phyloP scores from a whole-genome alignment of 768 basidiomycete species.

The Amanita subjunquillea region DNA sequence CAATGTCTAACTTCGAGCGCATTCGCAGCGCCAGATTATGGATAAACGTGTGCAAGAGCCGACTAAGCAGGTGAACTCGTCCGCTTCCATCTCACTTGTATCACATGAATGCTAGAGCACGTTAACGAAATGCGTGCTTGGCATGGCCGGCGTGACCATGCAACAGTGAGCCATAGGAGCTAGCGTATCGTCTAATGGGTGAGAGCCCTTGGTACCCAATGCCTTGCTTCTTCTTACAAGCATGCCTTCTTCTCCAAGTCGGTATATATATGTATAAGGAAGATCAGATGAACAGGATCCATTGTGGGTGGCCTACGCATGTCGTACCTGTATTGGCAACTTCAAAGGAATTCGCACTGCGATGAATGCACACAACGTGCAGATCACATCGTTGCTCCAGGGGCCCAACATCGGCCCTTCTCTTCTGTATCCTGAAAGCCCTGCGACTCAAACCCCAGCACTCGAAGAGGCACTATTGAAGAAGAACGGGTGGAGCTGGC shows the following conservation, averaged over 20 bases:
- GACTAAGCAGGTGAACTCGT: neutral
- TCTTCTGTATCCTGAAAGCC: conserved; percentile 36
- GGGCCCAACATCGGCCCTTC: conserved; percentile 52
- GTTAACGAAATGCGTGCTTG: neutral
- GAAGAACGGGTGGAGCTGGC: neutral
- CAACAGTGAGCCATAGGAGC: neutral
- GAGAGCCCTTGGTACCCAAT: neutral
- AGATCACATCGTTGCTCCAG: conserved; percentile 61
- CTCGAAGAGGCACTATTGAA: neutral
- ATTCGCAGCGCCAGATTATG: neutral
- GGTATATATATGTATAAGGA: conserved; percentile 53
- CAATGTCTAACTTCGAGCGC: neutral
- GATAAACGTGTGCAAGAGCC: neutral
- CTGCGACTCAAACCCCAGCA: neutral
- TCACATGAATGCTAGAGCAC: neutral
- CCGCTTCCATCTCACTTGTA: neutral
- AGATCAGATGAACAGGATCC: conserved; percentile 16
- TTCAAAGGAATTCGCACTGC: conserved; percentile 27
- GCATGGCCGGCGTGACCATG: neutral
- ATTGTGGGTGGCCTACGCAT: conserved; percentile 41
- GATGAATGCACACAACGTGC: conserved; percentile 56
- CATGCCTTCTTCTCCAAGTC: neutral
- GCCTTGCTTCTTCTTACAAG: neutral
- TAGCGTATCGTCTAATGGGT: neutral
- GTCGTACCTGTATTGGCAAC: conserved; percentile 31